Percentiles rank a stretch among this genome's conserved stretches.
Evolutionary conservation across 164 flowering plant genomes (phyloP).

Genomic region (Annona cherimola): DNA sequence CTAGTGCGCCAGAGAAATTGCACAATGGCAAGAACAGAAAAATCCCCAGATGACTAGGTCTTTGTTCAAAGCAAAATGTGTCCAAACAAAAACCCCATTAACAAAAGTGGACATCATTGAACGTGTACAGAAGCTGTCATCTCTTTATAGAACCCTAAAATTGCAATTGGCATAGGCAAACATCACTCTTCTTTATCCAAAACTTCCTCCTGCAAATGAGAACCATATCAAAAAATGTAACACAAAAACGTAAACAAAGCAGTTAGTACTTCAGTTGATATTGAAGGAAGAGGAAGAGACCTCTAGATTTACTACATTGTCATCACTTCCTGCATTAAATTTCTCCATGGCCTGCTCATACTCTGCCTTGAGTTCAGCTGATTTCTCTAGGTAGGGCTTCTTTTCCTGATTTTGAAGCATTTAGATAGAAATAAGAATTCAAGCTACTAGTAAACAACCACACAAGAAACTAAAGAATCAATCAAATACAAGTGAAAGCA

Average conservation of each 20-base stretch:
- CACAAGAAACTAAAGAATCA: not conserved
- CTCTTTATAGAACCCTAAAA: not conserved
- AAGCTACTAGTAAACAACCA: not conserved
- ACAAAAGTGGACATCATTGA: not conserved
- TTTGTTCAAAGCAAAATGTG: not conserved
- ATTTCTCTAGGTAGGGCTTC: slow-evolving; percentile 57
- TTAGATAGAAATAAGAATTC: not conserved
- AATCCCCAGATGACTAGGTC: not conserved
- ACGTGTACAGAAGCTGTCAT: not conserved
- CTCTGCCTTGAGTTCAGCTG: slow-evolving; percentile 66
- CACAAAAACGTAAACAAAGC: not conserved
- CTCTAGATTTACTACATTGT: not conserved
- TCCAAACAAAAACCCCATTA: not conserved
- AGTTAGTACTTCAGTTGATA: too few species aligned
- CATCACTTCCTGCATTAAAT: slow-evolving; percentile 27
- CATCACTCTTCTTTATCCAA: slow-evolving; percentile 25
- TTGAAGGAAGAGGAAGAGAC: too few species aligned
- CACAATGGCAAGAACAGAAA: not conserved
- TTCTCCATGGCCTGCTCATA: slow-evolving; percentile 48
- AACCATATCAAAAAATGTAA: not conserved
- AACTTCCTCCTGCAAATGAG: slow-evolving; percentile 2
- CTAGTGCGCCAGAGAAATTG: not conserved
- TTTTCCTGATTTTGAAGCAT: slow-evolving; percentile 47
- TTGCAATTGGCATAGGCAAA: not conserved
- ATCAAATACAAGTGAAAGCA: not conserved